phyloP scores from a whole-genome alignment of 2,329 filamentous ascomycete genomes.

The Colletotrichum falcatum region DNA sequence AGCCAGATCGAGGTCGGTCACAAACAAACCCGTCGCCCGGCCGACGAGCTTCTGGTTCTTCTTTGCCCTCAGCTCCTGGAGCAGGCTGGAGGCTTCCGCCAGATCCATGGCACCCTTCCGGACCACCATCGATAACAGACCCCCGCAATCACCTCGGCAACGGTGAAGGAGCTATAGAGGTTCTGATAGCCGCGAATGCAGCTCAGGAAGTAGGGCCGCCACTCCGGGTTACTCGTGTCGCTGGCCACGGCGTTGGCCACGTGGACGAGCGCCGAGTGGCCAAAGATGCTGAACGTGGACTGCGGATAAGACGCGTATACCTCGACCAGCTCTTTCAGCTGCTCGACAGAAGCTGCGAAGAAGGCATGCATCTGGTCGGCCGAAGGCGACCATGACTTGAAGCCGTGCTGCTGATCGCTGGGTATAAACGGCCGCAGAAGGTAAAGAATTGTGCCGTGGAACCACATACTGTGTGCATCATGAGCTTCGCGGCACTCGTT shows the following conservation, averaged over 20 bases:
- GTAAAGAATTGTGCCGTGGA: constrained; percentile 38
- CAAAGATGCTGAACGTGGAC: constrained; percentile 53
- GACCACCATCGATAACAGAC: constrained; percentile 53
- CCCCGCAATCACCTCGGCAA: constrained; percentile 51
- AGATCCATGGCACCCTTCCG: constrained; percentile 49
- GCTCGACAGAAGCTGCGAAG: constrained; percentile 52
- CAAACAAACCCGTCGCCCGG: constrained; percentile 49
- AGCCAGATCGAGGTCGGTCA: constrained; percentile 52
- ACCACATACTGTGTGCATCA: constrained; percentile 18
- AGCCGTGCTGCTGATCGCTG: constrained; percentile 28
- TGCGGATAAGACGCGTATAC: constrained; percentile 50
- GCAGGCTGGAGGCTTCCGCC: constrained; percentile 47
- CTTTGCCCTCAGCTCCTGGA: constrained; percentile 46
- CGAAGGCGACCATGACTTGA: constrained; percentile 35
- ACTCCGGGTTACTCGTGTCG: constrained; percentile 46
- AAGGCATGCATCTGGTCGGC: constrained; percentile 39
- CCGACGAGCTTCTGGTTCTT: constrained; percentile 45
- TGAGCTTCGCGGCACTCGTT: background rate
- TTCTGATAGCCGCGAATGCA: constrained; percentile 54
- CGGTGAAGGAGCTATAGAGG: constrained; percentile 50
- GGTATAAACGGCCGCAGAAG: constrained; percentile 37
- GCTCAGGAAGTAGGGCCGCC: constrained; percentile 52
- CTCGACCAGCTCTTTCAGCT: constrained; percentile 54
- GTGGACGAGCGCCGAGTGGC: constrained; percentile 55
- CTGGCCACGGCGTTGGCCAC: constrained; percentile 53